Base-by-base conservation (phyloP, 257 asterid genomes). In the Solanum bulbocastanum region DNA sequence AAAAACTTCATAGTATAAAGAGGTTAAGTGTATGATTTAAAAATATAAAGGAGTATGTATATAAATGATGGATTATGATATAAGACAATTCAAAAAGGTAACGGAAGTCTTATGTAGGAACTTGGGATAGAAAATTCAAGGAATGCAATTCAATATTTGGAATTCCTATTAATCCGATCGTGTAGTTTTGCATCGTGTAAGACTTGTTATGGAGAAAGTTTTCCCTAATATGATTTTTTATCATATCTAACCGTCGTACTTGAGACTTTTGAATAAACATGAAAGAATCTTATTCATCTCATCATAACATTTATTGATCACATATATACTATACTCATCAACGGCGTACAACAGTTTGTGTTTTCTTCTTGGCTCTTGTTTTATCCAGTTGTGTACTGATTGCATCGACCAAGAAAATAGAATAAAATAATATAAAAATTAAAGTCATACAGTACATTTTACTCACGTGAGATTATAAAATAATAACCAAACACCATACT, bases 291-390 rank as follows among this genome's bases (percentile, higher is more conserved):
- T 56, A 56, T 56, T 56, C 10, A 56, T 56, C 0, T 0, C 2
- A 18, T 18, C 11, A 18, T 56, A 56, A 0, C 1, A 0, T 1
- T 56, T 20, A 0, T 18, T 18, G n/a, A 18, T 56, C 2, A 0
- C 65, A 2, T 56, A 18, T 56, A 6, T 56, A 56, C 18, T 56
- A 20, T 18, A 56, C n/a, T 56, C 65, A 6, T 56, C n/a, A 56
- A 56, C 65, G 5, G 25, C 11, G 23, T 52, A 52, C 9, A 23
- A 6, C 23, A 52, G 22, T 52, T 49, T 52, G 10, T 56, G n/a
- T 4, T 56, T 56, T 56, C 65, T 56, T 56, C 25, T 56, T 56
- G 10, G 65, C 65, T 18, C 65, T 18, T 18, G n/a, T 56, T 56
- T 56, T 56, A 18, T 56, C n/a, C n/a, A 1, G n/a, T 56, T 56